A percentile compares a stretch with the other conserved stretches of the same genome.
Conservation (phyloP, 352 stramenopile species). For the Pythium apleroticum region DNA sequence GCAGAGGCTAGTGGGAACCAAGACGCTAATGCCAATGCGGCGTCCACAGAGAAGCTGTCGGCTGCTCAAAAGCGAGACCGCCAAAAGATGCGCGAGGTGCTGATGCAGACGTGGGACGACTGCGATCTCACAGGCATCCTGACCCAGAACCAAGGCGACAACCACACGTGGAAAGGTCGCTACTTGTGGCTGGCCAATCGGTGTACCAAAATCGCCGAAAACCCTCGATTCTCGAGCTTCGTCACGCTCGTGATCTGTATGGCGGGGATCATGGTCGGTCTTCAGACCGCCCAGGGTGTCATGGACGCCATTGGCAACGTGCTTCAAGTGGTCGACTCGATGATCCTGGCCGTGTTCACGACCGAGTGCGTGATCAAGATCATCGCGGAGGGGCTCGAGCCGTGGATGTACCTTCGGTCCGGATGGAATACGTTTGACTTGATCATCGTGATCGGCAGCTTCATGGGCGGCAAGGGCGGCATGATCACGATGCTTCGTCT, state of each 20-base stretch:
- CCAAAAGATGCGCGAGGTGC: slow-evolving; percentile 72
- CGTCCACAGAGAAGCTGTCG: slow-evolving; percentile 51
- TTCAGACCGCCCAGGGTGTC: slow-evolving; percentile 68
- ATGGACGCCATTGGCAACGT: slow-evolving; percentile 48
- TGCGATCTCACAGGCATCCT: slow-evolving; percentile 71
- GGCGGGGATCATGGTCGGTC: slow-evolving; percentile 70
- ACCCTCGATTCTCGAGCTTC: slow-evolving; percentile 61
- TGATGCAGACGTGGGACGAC: slow-evolving; percentile 78
- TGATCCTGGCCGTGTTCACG: slow-evolving; percentile 78
- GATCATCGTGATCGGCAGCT: slow-evolving; percentile 79
- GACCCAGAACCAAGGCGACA: slow-evolving; percentile 45
- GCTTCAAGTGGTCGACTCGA: slow-evolving; percentile 51
- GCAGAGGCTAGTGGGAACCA: slow-evolving; percentile 11
- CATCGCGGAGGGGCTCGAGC: slow-evolving; percentile 68
- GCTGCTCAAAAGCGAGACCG: slow-evolving; percentile 53
- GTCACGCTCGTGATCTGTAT: slow-evolving; percentile 78
- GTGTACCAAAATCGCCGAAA: slow-evolving; percentile 54
- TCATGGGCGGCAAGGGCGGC: slow-evolving; percentile 58
- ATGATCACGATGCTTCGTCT: slow-evolving; percentile 87
- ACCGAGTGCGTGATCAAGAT: slow-evolving; percentile 79
- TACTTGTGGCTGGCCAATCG: slow-evolving; percentile 47
- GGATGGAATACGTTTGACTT: slow-evolving; percentile 87
- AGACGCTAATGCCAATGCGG: neutral
- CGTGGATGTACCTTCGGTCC: slow-evolving; percentile 74
- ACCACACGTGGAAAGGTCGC: slow-evolving; percentile 42